Percentiles rank a stretch among this genome's conserved stretches.
These are phyloP conservation scores for Trichosporon sp. DNA, from an alignment of 1,284 basidiomycete species.

Conservation along the genomic window DNA sequence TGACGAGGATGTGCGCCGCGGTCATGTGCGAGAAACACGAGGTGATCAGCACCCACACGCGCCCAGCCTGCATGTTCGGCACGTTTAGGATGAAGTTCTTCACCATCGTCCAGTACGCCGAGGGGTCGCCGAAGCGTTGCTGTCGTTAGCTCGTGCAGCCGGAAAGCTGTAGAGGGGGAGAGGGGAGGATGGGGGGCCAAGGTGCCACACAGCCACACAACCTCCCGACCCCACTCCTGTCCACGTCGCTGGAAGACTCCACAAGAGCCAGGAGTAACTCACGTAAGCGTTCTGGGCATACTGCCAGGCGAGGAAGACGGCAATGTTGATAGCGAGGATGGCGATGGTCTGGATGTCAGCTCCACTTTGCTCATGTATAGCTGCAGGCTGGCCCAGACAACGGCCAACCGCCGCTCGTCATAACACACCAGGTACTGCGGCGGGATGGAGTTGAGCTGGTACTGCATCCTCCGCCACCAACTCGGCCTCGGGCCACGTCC, in stretches of 20 bases:
- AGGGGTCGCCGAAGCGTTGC: constrained; percentile 59
- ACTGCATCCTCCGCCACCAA: not conserved
- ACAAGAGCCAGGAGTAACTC: constrained; percentile 25
- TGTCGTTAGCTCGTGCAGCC: constrained; percentile 24
- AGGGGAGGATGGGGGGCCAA: too few species aligned
- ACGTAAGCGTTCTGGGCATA: constrained; percentile 49
- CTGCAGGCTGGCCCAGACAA: not conserved
- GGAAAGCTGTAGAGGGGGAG: too few species aligned
- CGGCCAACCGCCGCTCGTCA: not conserved
- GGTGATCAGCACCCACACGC: constrained; percentile 81
- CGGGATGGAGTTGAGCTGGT: not conserved
- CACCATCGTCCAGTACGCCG: constrained; percentile 64
- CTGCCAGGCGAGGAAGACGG: constrained; percentile 53
- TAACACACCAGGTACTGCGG: not conserved
- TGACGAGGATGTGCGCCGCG: constrained; percentile 70
- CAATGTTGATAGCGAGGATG: constrained; percentile 51
- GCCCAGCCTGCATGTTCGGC: constrained; percentile 68
- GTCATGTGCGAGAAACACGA: constrained; percentile 72
- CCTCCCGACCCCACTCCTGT: too few species aligned
- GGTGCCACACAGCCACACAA: too few species aligned
- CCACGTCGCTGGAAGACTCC: too few species aligned
- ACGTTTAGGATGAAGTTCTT: constrained; percentile 68
- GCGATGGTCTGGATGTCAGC: constrained; percentile 11
- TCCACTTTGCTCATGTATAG: not conserved
- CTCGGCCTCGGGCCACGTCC: not conserved